These are phyloP conservation scores for Cercospora beticola DNA, from an alignment of 2,329 filamentous ascomycete genomes.

Conservation along the genomic window DNA sequence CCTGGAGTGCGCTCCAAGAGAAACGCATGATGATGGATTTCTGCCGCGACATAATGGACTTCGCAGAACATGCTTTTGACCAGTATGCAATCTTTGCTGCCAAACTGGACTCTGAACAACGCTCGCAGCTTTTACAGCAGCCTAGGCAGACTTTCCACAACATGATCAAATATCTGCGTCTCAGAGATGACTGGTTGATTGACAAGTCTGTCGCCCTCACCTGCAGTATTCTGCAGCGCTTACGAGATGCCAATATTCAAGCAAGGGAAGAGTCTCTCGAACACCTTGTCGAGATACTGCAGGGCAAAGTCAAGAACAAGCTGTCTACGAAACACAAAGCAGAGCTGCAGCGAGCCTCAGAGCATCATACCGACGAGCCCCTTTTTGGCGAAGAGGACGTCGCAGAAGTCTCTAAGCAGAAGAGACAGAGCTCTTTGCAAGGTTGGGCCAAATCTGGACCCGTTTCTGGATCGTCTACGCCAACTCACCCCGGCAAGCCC, in stretches of 20 bases:
- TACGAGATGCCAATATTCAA: slow-evolving; percentile 74
- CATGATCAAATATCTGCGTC: slow-evolving; percentile 78
- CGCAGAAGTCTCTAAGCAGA: slow-evolving; percentile 31
- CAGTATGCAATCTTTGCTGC: slow-evolving; percentile 81
- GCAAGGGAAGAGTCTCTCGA: slow-evolving; percentile 60
- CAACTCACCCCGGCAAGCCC: slow-evolving; percentile 22
- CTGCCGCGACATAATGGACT: slow-evolving; percentile 91
- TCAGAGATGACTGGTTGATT: slow-evolving; percentile 84
- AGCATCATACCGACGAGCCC: slow-evolving; percentile 49
- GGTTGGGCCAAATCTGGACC: slow-evolving; percentile 41
- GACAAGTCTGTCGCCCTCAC: slow-evolving; percentile 79
- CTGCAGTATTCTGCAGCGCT: slow-evolving; percentile 75
- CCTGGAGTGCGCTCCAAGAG: slow-evolving; percentile 70
- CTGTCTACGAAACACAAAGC: slow-evolving; percentile 79
- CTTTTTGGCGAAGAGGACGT: slow-evolving; percentile 24
- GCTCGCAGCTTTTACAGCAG: slow-evolving; percentile 56
- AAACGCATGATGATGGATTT: slow-evolving; percentile 85
- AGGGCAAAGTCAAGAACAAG: slow-evolving; percentile 68
- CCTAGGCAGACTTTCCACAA: slow-evolving; percentile 64
- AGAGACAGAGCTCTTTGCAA: slow-evolving; percentile 45
- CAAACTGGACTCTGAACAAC: slow-evolving; percentile 53
- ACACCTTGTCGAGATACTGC: slow-evolving; percentile 66
- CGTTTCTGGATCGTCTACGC: slow-evolving; percentile 27
- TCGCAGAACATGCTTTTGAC: slow-evolving; percentile 80
- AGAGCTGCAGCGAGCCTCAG: slow-evolving; percentile 67